Evolutionary conservation across 768 basidiomycete genomes (phyloP).

Genomic region (Termitomyces sp.): DNA sequence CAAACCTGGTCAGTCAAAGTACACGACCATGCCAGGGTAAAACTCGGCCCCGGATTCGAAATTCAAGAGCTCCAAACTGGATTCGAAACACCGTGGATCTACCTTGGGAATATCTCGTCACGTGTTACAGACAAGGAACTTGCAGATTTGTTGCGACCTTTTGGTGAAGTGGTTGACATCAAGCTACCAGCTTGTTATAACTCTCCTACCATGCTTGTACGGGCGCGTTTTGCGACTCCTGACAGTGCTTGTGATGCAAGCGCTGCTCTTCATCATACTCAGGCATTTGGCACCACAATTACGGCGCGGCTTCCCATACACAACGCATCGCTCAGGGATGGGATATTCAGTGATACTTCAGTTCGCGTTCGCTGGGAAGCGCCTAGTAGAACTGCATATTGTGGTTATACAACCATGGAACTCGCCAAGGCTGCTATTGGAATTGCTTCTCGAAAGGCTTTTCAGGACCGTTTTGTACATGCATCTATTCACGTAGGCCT

Average conservation of each 20-base stretch:
- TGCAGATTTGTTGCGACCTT: conserved; percentile 34
- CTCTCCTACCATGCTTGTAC: conserved; percentile 28
- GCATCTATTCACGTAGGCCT: conserved; percentile 54
- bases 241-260: conserved; percentile 53
- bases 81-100: conserved; percentile 65
- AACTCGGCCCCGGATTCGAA: conserved; percentile 58
- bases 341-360: conserved; percentile 46
- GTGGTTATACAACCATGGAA: conserved; percentile 52
- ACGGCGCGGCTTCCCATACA: conserved; percentile 45
- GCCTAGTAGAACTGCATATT: conserved; percentile 54
- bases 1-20: conserved; percentile 29
- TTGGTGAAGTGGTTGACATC: conserved; percentile 45
- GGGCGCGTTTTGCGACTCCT: conserved; percentile 45
- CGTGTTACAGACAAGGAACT: conserved; percentile 33
- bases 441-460: conserved; percentile 29
- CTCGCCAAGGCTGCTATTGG: conserved; percentile 52
- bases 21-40: conserved; percentile 54
- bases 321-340: conserved; percentile 31
- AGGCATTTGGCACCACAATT: conserved; percentile 36
- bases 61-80: conserved; percentile 58
- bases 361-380: conserved; percentile 61
- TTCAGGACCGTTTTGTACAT: conserved; percentile 38
- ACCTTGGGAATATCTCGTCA: conserved; percentile 48
- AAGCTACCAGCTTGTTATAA: conserved; percentile 21
- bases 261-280: conserved; percentile 44